Evolutionary conservation across 768 basidiomycete genomes (phyloP), one percentile per base, ranked within the genome.

Genomic region (Tulasnella sp.): DNA sequence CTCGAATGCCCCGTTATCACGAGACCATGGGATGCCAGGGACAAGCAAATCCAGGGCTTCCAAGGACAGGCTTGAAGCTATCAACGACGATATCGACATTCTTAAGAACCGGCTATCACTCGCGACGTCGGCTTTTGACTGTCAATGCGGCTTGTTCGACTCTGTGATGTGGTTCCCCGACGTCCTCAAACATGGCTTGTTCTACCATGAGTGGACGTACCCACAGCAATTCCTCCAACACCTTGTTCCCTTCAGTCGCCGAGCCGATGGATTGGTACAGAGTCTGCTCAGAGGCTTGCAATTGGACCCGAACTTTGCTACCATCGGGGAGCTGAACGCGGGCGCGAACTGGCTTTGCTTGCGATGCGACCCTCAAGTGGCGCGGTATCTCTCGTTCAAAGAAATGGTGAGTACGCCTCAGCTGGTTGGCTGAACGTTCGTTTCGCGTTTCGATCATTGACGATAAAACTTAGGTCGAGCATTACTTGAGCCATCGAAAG

Each of bases 91-190:
- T 20, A 69, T 69, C 31, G 34, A 18, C 28, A 31, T 28, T 34
- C 20, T 37, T 14, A 69, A 69, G 34, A 28, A 69, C 31, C 11
- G 64, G 12, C 64, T 69, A 18, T 69, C 64, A 4, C 34, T 69
- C 14, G 28, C 64, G 16, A 34, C 64, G 4, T 69, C 64, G 14
- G 64, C 31, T 28, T 69, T 69, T 20, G 28, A 31, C n/a, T 69
- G 64, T 31, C 7, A 69, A 31, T 69, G 64, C 34, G 64, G 64
- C 16, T 12, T 69, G 11, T 69, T 37, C 18, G 31, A 28, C 18
- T 31, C 64, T 28, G 64, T 69, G 64, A 69, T 69, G 64, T 69
- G 64, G 64, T 37, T 69, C 64, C 64, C 64, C 16, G 64, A 69
- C 11, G 64, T 69, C 9, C 64, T 69, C 31, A 28, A 28, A 37